Evolutionary conservation across 2,329 filamentous ascomycete species (phyloP), one percentile per base, ranked within the genome.

Genomic region (Raffaelea arxii): DNA sequence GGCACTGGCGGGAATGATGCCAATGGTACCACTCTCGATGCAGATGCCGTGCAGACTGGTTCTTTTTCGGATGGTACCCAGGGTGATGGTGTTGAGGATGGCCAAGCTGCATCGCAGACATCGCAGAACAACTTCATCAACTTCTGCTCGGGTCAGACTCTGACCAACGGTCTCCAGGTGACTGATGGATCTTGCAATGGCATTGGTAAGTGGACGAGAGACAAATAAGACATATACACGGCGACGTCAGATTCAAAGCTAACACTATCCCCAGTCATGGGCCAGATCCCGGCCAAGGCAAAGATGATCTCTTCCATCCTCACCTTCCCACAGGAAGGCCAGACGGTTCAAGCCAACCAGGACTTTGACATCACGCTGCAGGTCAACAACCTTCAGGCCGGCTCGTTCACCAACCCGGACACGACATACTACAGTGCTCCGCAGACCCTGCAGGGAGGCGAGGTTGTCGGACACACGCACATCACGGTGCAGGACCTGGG

Each of bases 111-210:
- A 6, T 59, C 61, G 10, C 40, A 49, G 11, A 59, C 50, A n/a
- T 58, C 55, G 27, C 47, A 55, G 25, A 66, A 67, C 64, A 80
- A 80, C 65, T 80, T 80, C 59, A 78, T 80, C 69, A 80, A 80
- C 68, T 78, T 79, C 59, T 80, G 77, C 57, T 49, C 60, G 4
- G 74, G 72, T 40, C 55, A 71, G 59, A 72, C 65, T 0, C 58
- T 79, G 41, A 82, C 79, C 52, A 78, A 84, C 55, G 80, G 79
- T 55, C 62, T 72, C 24, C 79, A 83, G 59, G 65, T 72, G 44
- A 66, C 65, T 36, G 60, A 53, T 2, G 80, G 80, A 18, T 82
- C 78, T 21, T 83, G 79, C 62, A 83, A 83, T 59, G 75, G 75
- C 58, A 71, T 80, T 53, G 65, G 72, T 73, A 66, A 61, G 72